Evolutionary conservation across 805 yeast genomes (phyloP), one percentile per base, ranked within the genome.

Genomic region (Wickerhamiella australiensis): DNA sequence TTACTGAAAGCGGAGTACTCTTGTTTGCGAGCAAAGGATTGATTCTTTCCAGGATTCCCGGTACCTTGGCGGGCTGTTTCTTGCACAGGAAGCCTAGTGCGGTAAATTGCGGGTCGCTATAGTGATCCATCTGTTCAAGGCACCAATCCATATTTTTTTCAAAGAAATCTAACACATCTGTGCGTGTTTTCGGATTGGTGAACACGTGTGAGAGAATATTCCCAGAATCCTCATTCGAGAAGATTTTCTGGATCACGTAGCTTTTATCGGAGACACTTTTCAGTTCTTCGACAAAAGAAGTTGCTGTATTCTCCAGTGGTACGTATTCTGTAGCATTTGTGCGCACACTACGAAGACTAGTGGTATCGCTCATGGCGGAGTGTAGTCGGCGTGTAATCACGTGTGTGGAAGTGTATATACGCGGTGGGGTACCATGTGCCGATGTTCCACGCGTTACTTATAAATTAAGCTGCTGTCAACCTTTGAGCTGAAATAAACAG

Each of bases 71-170:
- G 23, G 46, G 53, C 15, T 17, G 45, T 25, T 52, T 53, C 41
- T 49, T 52, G 42, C 57, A 57, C n/a, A 57, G 49, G 49, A 52
- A 49, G 25, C 55, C 53, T 15, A 56, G 48, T 11, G 58, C 60
- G 17, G 38, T 46, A 18, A 53, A 49, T 18, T 47, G 29, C 7
- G 59, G 57, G 35, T 57, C 60, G 40, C 59, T 54, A 44, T 42
- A 31, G 21, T 27, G 50, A 17, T 21, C 26, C 43, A 57, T 47
- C 18, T 42, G 41, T 18, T 47, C 31, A 7, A 53, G 36, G 27
- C 38, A 37, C 42, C 27, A 50, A 13, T 37, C 31, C 18, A 52
- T 47, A 42, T 50, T 46, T 15, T 42, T 43, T 13, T 51, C 50
- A 20, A 56, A 45, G 38, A 36, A 53, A 25, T 11, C 42, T 20